phyloP scores from a whole-genome alignment of 164 flowering plant genomes.

The Tinospora cordifolia region DNA sequence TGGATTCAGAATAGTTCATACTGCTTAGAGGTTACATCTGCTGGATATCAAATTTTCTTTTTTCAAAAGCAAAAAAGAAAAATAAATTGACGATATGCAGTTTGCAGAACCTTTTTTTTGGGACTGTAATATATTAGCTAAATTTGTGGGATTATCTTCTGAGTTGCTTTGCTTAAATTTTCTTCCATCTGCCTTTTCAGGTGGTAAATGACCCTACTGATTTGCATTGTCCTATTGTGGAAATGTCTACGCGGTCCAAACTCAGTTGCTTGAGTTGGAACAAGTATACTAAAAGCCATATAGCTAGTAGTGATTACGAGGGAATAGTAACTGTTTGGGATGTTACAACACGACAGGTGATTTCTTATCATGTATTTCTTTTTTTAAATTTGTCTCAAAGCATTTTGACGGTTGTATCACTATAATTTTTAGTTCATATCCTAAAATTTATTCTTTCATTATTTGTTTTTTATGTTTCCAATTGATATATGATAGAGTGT shows the following conservation, averaged over 20 bases:
- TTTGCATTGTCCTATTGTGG: conserved; percentile 79
- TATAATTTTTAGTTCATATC: not conserved
- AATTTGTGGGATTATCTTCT: not conserved
- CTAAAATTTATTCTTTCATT: not conserved
- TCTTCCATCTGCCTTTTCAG: conserved; percentile 31
- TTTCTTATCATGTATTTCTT: not conserved
- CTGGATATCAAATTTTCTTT: not conserved
- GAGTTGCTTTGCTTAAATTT: not conserved
- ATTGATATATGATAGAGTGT: conserved; percentile 48
- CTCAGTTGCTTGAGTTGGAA: conserved; percentile 99
- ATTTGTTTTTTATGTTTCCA: not conserved
- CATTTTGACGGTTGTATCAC: not conserved
- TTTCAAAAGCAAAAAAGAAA: too few species aligned
- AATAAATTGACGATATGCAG: not conserved
- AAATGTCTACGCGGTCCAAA: conserved; percentile 88
- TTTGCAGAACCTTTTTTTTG: not conserved
- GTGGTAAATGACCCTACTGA: conserved; percentile 84
- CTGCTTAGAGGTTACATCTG: not conserved
- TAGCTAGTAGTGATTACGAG: conserved; percentile 94
- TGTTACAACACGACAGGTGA: conserved; percentile 82
- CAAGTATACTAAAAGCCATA: conserved; percentile 63
- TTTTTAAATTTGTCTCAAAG: not conserved
- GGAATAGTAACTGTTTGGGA: conserved; percentile 99
- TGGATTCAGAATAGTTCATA: not conserved
- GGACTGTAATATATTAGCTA: not conserved